Conservation (phyloP, 768 basidiomycete species). For the Collybia mongolica region DNA sequence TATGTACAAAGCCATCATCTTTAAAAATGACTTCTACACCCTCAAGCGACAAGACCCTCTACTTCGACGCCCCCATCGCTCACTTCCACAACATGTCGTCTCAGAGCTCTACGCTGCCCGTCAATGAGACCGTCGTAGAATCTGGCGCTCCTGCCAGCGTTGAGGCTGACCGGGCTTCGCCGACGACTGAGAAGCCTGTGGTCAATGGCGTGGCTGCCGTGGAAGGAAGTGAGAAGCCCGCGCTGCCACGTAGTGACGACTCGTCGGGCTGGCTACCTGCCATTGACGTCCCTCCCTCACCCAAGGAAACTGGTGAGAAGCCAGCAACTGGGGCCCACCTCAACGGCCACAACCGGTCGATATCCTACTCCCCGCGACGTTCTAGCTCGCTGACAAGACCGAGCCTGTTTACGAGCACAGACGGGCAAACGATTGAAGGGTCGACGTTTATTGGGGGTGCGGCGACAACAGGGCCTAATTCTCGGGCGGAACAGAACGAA, state of each 20-base stretch:
- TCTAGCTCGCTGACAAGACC: constrained; percentile 20
- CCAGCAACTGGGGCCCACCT: not conserved
- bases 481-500: constrained; percentile 39
- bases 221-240: not conserved
- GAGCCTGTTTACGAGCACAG: constrained; percentile 31
- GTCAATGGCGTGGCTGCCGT: not conserved
- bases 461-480: constrained; percentile 47
- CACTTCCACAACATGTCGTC: constrained; percentile 4
- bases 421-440: constrained; percentile 29
- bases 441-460: constrained; percentile 55
- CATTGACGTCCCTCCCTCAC: not conserved
- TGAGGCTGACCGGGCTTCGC: too few relatives aligned
- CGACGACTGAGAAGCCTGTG: too few relatives aligned
- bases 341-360: not conserved
- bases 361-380: not conserved
- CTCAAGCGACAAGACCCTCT: constrained; percentile 33
- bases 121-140: not conserved
- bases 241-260: not conserved
- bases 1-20: not conserved
- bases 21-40: constrained; percentile 14
- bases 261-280: not conserved
- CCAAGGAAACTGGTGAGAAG: not conserved
- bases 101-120: not conserved
- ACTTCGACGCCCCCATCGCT: constrained; percentile 44
- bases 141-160: too few relatives aligned